phyloP scores from a whole-genome alignment of 192 early-diverging fungal genomes.

The Coemansia aciculifera region DNA sequence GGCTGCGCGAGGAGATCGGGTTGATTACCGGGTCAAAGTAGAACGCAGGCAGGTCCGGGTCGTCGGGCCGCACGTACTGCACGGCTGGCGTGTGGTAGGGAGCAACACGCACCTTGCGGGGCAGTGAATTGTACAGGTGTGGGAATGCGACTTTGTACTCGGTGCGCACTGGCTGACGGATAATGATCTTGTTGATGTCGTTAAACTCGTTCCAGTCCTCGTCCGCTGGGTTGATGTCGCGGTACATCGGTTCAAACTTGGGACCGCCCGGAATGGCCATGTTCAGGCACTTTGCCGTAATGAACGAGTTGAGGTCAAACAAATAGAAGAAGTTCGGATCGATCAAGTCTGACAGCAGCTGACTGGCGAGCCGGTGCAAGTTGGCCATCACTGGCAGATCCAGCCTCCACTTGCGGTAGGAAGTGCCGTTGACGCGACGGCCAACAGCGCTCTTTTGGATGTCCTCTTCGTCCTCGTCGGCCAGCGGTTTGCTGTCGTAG shows the following conservation, averaged over 20 bases:
- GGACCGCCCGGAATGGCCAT: constrained; percentile 98
- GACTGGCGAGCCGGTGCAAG: constrained; percentile 86
- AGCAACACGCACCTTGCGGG: constrained; percentile 86
- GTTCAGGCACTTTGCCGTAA: constrained; percentile 96
- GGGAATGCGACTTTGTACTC: constrained; percentile 99
- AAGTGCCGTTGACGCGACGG: constrained; percentile 75
- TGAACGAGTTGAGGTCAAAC: constrained; percentile 92
- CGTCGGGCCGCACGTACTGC: constrained; percentile 85
- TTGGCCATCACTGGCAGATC: constrained; percentile 94
- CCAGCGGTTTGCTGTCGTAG: constrained; percentile 93
- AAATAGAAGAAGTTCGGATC: constrained; percentile 99
- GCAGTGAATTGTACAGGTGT: constrained; percentile 95
- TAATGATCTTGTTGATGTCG: constrained; percentile 99
- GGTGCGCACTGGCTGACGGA: constrained; percentile 96
- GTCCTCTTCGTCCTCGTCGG: constrained; percentile 53
- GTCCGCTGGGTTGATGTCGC: constrained; percentile 94
- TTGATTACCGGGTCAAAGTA: constrained; percentile 97
- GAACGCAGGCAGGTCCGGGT: constrained; percentile 95
- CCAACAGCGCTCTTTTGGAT: constrained; percentile 44
- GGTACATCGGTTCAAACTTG: constrained; percentile 95
- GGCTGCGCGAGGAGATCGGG: constrained; percentile 71
- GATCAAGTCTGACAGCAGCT: constrained; percentile 89
- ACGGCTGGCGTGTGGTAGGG: constrained; percentile 94
- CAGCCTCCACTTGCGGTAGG: constrained; percentile 88
- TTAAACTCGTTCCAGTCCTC: constrained; percentile 99